These are phyloP conservation scores for Poteriospumella lacustris DNA, from an alignment of 108 stramenopile genomes.

Conservation along the genomic window DNA sequence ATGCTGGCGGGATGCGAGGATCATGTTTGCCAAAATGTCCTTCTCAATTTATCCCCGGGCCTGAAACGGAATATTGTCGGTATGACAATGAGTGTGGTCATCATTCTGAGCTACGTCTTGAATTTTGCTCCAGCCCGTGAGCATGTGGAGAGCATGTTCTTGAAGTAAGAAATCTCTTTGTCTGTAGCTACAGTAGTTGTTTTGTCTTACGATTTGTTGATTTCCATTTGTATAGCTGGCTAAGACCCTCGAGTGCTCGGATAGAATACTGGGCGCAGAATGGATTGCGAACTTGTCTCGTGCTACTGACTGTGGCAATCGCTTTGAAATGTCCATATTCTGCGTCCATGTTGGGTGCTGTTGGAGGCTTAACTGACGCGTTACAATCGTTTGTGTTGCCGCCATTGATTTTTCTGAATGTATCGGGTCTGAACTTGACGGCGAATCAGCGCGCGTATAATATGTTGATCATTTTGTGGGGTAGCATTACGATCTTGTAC, in stretches of 20 bases:
- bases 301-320: background rate
- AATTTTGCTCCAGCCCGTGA: background rate
- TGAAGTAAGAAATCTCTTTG: no score
- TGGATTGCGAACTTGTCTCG: background rate
- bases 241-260: no score
- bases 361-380: background rate
- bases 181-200: no score
- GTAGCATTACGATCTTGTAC: no score
- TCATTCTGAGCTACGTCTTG: background rate
- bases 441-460: no score
- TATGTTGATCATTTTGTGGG: no score
- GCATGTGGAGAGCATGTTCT: background rate
- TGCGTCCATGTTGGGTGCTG: background rate
- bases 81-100: background rate
- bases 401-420: background rate
- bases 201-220: no score
- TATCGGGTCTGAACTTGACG: no score
- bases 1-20: background rate
- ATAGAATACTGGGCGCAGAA: background rate
- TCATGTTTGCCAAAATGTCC: background rate
- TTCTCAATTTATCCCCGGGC: background rate
- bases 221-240: no score
- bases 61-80: background rate
- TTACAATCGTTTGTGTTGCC: background rate
- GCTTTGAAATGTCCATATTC: background rate